Conservation (phyloP, 768 basidiomycete species). For the Hericium coralloides region DNA sequence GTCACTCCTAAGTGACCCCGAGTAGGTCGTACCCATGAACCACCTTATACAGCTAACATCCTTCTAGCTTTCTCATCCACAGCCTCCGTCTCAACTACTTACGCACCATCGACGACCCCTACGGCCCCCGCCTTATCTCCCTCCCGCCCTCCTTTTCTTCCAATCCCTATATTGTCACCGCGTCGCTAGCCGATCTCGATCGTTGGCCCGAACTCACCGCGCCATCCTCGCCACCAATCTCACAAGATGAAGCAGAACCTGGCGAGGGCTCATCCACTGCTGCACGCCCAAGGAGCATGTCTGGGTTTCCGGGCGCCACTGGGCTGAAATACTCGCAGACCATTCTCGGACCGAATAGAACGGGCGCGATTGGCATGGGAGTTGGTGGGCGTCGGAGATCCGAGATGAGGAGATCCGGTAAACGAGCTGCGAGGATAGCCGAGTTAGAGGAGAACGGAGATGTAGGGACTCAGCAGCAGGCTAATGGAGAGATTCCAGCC, state of each 20-base stretch:
- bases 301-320: constrained; percentile 40
- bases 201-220: constrained; percentile 79
- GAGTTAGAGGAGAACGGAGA: neutral
- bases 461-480: neutral
- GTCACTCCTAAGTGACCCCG: constrained; percentile 15
- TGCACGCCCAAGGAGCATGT: constrained; percentile 13
- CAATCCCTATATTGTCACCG: constrained; percentile 77
- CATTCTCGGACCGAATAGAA: constrained; percentile 65
- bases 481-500: neutral
- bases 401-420: constrained; percentile 1
- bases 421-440: neutral
- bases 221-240: constrained; percentile 62
- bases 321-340: constrained; percentile 80
- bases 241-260: constrained; percentile 56
- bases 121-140: constrained; percentile 73
- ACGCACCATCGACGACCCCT: constrained; percentile 82
- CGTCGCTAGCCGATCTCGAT: constrained; percentile 68
- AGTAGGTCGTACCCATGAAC: constrained; percentile 1
- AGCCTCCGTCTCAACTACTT: constrained; percentile 78
- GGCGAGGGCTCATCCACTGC: constrained; percentile 13
- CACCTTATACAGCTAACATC: neutral
- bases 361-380: constrained; percentile 70
- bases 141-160: constrained; percentile 67
- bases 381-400: constrained; percentile 50
- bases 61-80: constrained; percentile 65